Conservation (phyloP, 352 stramenopile genomes). For the Phytophthora lateralis region DNA sequence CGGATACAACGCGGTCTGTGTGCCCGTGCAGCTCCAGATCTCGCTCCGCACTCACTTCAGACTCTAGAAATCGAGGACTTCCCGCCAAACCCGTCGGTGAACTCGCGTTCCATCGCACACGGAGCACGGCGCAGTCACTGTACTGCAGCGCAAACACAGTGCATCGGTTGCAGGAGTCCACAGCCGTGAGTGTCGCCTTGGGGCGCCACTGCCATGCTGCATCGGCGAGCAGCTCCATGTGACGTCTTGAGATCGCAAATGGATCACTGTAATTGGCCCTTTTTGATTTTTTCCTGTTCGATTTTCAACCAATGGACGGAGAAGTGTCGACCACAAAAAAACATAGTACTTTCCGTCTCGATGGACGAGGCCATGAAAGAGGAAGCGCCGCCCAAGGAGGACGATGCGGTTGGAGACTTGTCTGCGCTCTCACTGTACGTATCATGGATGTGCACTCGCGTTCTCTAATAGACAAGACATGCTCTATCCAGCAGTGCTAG, state of each 20-base stretch:
- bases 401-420: conserved; percentile 20
- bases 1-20: conserved; percentile 42
- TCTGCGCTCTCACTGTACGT: conserved; percentile 34
- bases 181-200: conserved; percentile 44
- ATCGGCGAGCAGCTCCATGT: conserved; percentile 46
- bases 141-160: conserved; percentile 58
- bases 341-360: background rate
- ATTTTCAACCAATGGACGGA: conserved; percentile 30
- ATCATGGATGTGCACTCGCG: background rate
- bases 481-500: conserved; percentile 7
- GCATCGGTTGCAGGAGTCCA: conserved; percentile 39
- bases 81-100: background rate
- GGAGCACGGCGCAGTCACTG: conserved; percentile 51
- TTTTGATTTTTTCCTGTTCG: background rate
- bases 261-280: conserved; percentile 7
- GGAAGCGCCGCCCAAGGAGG: conserved; percentile 19
- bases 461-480: conserved; percentile 5
- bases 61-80: conserved; percentile 17
- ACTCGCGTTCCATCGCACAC: conserved; percentile 41
- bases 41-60: conserved; percentile 25
- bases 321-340: conserved; percentile 18
- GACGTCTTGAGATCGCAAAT: conserved; percentile 27
- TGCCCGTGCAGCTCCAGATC: conserved; percentile 66
- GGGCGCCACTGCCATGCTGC: conserved; percentile 54
- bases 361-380: conserved; percentile 29